Evolutionary conservation across 2,329 filamentous ascomycete species (phyloP).

Genomic region (Aspergillus novofumigatus): DNA sequence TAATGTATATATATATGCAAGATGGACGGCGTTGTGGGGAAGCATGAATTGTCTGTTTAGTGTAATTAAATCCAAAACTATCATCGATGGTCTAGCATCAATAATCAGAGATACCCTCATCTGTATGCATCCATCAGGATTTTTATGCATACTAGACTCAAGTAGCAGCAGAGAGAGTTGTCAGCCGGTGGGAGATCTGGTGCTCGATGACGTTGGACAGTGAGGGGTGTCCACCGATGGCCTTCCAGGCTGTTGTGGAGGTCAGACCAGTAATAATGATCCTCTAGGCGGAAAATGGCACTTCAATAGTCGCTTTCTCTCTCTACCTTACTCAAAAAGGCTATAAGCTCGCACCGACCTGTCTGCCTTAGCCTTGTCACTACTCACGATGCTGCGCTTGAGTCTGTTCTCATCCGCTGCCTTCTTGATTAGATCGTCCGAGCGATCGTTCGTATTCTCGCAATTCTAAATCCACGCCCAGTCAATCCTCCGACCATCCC

Average conservation of each 20-base stretch:
- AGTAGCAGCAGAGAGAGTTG: not conserved
- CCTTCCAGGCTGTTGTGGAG: not conserved
- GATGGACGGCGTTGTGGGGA: not conserved
- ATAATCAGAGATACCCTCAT: not conserved
- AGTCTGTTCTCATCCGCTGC: not conserved
- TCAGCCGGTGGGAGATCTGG: not conserved
- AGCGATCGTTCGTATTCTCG: slow-evolving; percentile 8
- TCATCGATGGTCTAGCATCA: not conserved
- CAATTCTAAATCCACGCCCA: not conserved
- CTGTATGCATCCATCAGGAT: not conserved
- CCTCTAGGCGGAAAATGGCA: not conserved
- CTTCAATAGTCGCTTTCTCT: slow-evolving; percentile 1
- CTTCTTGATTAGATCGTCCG: slow-evolving; percentile 5
- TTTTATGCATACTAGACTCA: not conserved
- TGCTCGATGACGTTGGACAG: slow-evolving; percentile 15
- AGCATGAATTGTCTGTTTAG: not conserved
- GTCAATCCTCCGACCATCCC: not conserved
- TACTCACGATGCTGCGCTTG: slow-evolving; percentile 11
- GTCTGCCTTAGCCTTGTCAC: not conserved
- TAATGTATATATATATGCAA: not conserved
- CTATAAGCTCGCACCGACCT: not conserved
- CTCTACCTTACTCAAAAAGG: not conserved
- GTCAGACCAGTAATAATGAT: slow-evolving; percentile 8
- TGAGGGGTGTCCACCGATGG: not conserved
- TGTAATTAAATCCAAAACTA: not conserved